Percentiles rank a stretch among this genome's conserved stretches.
phyloP scores from a whole-genome alignment of 202 grass and related monocot genomes.

The Zoysia matrella region DNA sequence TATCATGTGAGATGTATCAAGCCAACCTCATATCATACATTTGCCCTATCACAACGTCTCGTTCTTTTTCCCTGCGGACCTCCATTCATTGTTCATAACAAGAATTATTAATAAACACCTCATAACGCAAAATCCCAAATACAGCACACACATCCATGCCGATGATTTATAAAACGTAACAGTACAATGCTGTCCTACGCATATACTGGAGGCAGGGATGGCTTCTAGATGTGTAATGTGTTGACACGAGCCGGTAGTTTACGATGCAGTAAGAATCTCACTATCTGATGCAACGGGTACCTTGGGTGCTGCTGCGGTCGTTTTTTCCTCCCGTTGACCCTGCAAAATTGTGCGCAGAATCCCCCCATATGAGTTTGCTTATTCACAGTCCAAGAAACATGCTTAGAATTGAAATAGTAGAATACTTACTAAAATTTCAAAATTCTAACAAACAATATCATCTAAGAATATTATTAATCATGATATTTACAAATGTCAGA shows the following conservation, averaged over 20 bases:
- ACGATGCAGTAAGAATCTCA: conserved; percentile 53
- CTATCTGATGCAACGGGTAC: not conserved
- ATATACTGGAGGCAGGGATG: not conserved
- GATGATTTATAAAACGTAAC: conserved; percentile 6
- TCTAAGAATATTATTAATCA: not conserved
- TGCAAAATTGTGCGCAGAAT: conserved; percentile 29
- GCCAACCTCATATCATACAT: not conserved
- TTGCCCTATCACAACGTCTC: not conserved
- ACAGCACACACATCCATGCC: not conserved
- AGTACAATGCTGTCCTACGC: conserved; percentile 5
- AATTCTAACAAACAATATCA: not conserved
- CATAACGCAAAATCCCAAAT: not conserved
- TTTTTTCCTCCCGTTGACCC: conserved; percentile 41
- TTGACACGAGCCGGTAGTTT: not conserved
- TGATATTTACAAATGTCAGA: not conserved
- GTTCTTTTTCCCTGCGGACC: not conserved
- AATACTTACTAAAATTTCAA: not conserved
- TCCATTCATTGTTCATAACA: not conserved
- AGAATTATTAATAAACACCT: conserved; percentile 4
- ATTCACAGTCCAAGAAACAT: conserved; percentile 1
- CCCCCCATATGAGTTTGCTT: conserved; percentile 14
- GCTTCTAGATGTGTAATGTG: not conserved
- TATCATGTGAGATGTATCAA: not conserved
- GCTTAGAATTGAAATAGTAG: not conserved
- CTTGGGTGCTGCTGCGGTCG: conserved; percentile 6